Base-by-base conservation (phyloP, 495 filamentous ascomycete species). In the Aspergillus cavernicola region DNA sequence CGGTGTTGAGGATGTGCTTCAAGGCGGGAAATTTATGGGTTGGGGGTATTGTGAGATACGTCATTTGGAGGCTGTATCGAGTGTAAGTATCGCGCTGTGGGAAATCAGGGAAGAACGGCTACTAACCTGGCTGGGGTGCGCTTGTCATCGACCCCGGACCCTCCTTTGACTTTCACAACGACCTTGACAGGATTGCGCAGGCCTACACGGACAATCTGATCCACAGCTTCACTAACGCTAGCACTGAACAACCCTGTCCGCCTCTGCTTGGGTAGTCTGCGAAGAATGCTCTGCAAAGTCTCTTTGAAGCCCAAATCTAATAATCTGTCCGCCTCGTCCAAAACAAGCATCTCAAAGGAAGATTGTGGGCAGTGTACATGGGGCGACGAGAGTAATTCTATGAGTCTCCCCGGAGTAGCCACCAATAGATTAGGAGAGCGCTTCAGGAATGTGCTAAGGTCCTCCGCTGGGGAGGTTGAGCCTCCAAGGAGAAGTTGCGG, bases 231-330 rank as follows among this genome's bases (percentile, higher is more conserved):
- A 60, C 84, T 89, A 10, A 98, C 85, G 60, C 85, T 91, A 13
- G 93, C 93, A 63, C 88, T 93, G 76, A 97, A 98, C 8, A 98
- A 73, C 1, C 93, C 93, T 0, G 95, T 98, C 13, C 93, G 79
- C 31, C 93, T 77, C 64, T 98, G 95, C 63, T 97, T 98, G 2
- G 93, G 95, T 11, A 98, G 72, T 9, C 87, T 80, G 10, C 82
- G 78, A 26, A 97, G 71, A 47, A 98, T 98, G 42, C 82, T 87
- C 45, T 90, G 88, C 4, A 98, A 72, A 56, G 93, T 88, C 7
- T 92, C 84, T 62, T 91, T 90, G 73, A 98, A 97, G 8, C 95
- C 95, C n/a, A 97, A 76, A 68, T 98, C 95, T 7, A 98, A 73
- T 20, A 98, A 71, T 48, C 95, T 74, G 64, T 98, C 93, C 36